Percentiles rank a stretch among this genome's conserved stretches.
These are phyloP conservation scores for Fusarium chlamydosporum DNA, from an alignment of 2,329 filamentous ascomycete species.

Conservation along the genomic window DNA sequence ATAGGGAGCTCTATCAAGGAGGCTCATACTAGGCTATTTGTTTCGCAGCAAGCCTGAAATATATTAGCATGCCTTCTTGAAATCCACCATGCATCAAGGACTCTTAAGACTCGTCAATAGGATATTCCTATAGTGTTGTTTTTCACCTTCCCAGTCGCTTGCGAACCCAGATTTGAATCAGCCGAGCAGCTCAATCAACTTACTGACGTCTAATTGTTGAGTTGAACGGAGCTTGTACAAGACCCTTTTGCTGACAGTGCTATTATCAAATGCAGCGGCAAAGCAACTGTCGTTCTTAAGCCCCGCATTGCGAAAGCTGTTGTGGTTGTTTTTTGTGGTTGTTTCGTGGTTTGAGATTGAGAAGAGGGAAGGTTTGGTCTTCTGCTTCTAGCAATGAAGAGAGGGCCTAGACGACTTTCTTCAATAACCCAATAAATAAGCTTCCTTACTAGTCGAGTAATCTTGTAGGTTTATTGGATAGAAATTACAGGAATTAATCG, in stretches of 20 bases:
- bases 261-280: too few species aligned
- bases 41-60: background rate
- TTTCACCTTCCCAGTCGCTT: background rate
- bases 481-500: too few species aligned
- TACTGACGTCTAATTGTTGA: constrained; percentile 1
- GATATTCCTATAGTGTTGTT: background rate
- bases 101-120: background rate
- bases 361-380: too few species aligned
- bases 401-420: too few species aligned
- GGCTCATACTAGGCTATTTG: background rate
- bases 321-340: too few species aligned
- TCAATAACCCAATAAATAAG: too few species aligned
- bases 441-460: too few species aligned
- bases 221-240: background rate
- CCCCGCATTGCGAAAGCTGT: too few species aligned
- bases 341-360: too few species aligned
- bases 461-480: too few species aligned
- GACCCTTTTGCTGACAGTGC: background rate
- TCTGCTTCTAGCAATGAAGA: too few species aligned
- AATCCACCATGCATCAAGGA: background rate
- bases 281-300: too few species aligned
- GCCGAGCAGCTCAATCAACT: background rate
- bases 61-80: background rate
- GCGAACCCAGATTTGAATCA: constrained; percentile 2
- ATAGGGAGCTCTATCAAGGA: background rate